Percentiles rank a stretch among this genome's conserved stretches.
Conservation (phyloP, 805 yeast genomes). For the Tetrapisispora taiwanensis region DNA sequence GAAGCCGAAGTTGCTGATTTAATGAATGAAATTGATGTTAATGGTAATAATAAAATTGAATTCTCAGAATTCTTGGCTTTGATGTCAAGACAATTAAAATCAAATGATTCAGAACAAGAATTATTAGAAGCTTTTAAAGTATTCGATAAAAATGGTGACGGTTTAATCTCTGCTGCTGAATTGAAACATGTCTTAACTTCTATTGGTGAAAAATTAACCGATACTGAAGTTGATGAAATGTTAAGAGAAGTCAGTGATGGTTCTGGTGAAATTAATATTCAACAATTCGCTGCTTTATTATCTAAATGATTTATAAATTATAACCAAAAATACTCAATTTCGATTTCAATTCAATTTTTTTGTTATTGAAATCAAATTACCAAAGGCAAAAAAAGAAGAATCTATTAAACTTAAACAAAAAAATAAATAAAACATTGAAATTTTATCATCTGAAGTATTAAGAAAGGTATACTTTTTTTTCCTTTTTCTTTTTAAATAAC, state of each 20-base stretch:
- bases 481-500: no score
- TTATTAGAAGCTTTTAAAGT: conserved; percentile 96
- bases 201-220: conserved; percentile 93
- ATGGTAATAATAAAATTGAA: conserved; percentile 84
- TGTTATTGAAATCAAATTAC: no score
- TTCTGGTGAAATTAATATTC: conserved; percentile 94
- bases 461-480: no score
- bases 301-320: conserved; percentile 36
- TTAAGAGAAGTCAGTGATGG: conserved; percentile 90
- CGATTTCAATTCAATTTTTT: no score
- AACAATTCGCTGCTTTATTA: conserved; percentile 87
- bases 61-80: conserved; percentile 74
- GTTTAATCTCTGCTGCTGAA: conserved; percentile 93
- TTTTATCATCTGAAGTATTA: no score
- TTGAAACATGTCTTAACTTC: conserved; percentile 93
- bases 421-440: no score
- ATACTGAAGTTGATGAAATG: conserved; percentile 96
- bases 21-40: conserved; percentile 94
- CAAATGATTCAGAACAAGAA: conserved; percentile 95
- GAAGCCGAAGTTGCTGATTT: conserved; percentile 93
- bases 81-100: conserved; percentile 91
- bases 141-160: conserved; percentile 93
- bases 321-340: no score
- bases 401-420: no score
- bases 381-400: no score